Base-by-base conservation (phyloP, 176 grass and related monocot species). In the Hsuehochloa calcarea region DNA sequence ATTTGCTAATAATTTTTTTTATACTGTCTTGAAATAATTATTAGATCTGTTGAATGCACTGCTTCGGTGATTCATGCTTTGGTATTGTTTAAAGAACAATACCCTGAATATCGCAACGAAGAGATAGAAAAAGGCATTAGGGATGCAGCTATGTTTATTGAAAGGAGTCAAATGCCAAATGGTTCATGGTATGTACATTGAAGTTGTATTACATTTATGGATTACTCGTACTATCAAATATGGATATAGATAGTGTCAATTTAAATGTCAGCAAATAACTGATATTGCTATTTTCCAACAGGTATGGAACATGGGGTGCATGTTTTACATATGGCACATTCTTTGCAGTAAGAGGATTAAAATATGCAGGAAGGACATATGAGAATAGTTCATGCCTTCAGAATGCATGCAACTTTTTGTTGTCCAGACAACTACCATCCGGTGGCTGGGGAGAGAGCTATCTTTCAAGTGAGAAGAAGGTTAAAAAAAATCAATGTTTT, bases 361-460 rank as follows among this genome's bases (percentile, higher is more conserved):
- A 56, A 15, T 71, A 76, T 78, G 65, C 77, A 60, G 90, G 90
- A 38, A 85, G 69, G 68, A 82, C 27, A 14, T 82, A 91, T 19
- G 31, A 88, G 49, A 86, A 66, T 41, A 58, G 76, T 3, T 60
- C 50, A 65, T 43, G 35, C 19, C 77, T 92, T 62, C 86, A 65
- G 16, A 92, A 78, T 60, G 86, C 86, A 82, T 92, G 82, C 41
- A 35, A 70, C 29, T 92, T 88, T 79, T 68, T 92, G 35, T 80
- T 92, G 67, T 92, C 90, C 45, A 92, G 88, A 60, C 82, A 92
- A 74, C 61, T 88, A 45, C 27, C 72, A 79, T 84, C 86, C 14
- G 90, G 90, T 72, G 90, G 86, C 11, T 92, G 90, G 90, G 90
- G 90, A 38, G 90, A 92, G 77, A 92, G 90, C 43, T 88, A 92